A percentile compares a stretch with the other conserved stretches of the same genome.
Conservation (phyloP, 257 asterid genomes). For the Fraxinus pennsylvanica region DNA sequence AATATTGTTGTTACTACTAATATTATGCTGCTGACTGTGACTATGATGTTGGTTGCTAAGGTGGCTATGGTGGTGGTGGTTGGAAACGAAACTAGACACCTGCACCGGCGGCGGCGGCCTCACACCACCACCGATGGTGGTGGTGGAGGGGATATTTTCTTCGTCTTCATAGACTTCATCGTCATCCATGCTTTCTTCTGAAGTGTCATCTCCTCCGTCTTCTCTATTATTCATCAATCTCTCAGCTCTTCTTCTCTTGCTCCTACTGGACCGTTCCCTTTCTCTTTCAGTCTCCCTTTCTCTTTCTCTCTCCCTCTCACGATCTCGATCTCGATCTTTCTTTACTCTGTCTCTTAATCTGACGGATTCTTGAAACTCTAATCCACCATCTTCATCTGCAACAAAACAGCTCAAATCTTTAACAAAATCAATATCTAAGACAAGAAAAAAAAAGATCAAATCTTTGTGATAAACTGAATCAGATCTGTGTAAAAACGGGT, state of each 20-base stretch:
- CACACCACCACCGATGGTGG: conserved; percentile 31
- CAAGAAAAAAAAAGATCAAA: neutral
- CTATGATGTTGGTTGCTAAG: conserved; percentile 32
- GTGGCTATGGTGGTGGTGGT: conserved; percentile 39
- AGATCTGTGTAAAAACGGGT: conserved; percentile 53
- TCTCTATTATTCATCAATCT: conserved; percentile 53
- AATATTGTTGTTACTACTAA: conserved; percentile 27
- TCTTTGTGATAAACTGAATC: conserved; percentile 10
- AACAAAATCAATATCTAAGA: neutral
- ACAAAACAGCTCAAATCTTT: conserved; percentile 11
- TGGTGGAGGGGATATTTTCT: conserved; percentile 37
- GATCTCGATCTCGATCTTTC: conserved; percentile 85
- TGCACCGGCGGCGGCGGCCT: conserved; percentile 43
- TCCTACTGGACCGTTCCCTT: conserved; percentile 67
- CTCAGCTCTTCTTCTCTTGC: conserved; percentile 70
- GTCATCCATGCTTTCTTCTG: conserved; percentile 86
- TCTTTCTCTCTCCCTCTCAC: conserved; percentile 59
- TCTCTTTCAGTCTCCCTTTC: conserved; percentile 61
- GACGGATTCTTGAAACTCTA: conserved; percentile 76
- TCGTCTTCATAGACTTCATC: conserved; percentile 75
- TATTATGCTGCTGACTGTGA: conserved; percentile 40
- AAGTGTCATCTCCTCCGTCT: conserved; percentile 70
- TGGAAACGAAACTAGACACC: conserved; percentile 38
- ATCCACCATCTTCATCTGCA: conserved; percentile 89
- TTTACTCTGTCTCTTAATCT: conserved; percentile 86